Evolutionary conservation across 331 rosid genomes (phyloP), one percentile per base, ranked within the genome.

Genomic region (Quercus lobata): DNA sequence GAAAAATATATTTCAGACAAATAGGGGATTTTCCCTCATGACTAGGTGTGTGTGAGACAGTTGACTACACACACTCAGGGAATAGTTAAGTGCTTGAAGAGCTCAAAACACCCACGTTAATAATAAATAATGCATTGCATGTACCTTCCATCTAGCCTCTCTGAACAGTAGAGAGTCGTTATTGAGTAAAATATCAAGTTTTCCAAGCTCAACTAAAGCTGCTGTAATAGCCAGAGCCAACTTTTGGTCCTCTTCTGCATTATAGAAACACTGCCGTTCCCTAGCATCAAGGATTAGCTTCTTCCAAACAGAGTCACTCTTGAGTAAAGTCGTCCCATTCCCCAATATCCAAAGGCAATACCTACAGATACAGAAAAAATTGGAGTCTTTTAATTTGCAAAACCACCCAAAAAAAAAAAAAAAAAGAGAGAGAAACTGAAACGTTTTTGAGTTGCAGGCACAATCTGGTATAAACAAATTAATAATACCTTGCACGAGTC

Each of bases 301-400:
- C 30, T 80, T 77, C 97, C 97, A 93, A 18, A 84, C 87, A 54
- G 90, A 85, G 34, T 72, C 29, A 41, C 91, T 83, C 6, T 37
- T 25, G 1, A 44, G 46, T 12, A 93, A 80, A 56, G 95, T 86
- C 61, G 57, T 21, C 69, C 80, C 97, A 85, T 83, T 87, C 30
- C 98, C 97, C 60, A 91, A 52, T 79, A 91, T 84, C 97, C 97
- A 90, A 9, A 91, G 84, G 54, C 90, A 89, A 55, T 91, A 71
- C 83, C 97, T 91, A 71, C 41, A 80, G 57, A 83, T 91, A 71
- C 41, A 80, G 49, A 81, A n/a, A 79, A 74, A 66, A 79, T 18
- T 1, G 0, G 4, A 17, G 21, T 18, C 0, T 29, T 24, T 62
- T 12, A 62, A 2, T 62, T 15, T 3, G 9, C 41, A 65, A 57